Base-by-base conservation (phyloP, 257 asterid genomes). In the Nicotiana tomentosiformis region DNA sequence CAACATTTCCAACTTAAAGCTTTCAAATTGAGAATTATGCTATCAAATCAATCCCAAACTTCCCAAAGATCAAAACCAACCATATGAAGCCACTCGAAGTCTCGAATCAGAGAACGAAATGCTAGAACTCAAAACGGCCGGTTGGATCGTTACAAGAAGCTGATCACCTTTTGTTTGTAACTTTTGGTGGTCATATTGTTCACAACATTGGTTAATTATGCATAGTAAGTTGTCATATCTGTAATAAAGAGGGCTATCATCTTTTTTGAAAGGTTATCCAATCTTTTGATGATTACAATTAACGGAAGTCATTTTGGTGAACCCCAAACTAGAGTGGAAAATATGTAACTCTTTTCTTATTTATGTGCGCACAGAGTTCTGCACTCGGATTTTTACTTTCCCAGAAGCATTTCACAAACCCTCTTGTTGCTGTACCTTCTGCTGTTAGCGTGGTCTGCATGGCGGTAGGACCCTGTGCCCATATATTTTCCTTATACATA, bases 391-490 rank as follows among this genome's bases (percentile, higher is more conserved):
- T 95, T 88, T 88, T 92, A 32, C 92, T 95, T 29, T 98, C 99
- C 11, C 99, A 94, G 87, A 95, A 87, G 83, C 99, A 95, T 91
- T 95, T 95, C 92, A 93, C 95, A 53, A 95, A 95, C 82, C 99
- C 98, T 78, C 95, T 95, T 4, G 99, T 94, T 15, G 98, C 97
- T 6, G 99, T 95, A 43, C 99, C 99, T 33, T 95, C 99, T 43
- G 99, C 99, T 3, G 99, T 95, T 30, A 95, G 99, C 86, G 99
- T 95, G 39, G 99, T 95, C 82, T 95, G 98, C 89, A 95, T 95
- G 99, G 98, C 99, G 92, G 99, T 95, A 88, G 4, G 95, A 83
- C 10, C 74, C 85, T 14, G 81, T 32, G 5, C 80, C 20, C 78
- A 18, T 55, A 66, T 53, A 4, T 39, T 76, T 14, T 64, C 33